Conservation (phyloP, 805 yeast genomes). For the Blastobotrys americana region DNA sequence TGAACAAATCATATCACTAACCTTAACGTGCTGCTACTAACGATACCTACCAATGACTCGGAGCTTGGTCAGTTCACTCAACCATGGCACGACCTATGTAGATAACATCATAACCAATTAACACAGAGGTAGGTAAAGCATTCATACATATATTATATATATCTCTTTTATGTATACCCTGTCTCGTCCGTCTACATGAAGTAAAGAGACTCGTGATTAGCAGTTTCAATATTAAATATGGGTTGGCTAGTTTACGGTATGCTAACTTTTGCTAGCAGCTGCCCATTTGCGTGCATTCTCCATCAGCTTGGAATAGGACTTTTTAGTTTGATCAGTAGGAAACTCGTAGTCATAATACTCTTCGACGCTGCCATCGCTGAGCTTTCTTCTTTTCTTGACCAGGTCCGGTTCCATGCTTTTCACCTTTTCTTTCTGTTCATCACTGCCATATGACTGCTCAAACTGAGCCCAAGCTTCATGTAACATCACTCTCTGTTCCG, state of each 20-base stretch:
- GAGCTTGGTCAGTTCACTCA: background rate
- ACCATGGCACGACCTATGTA: background rate
- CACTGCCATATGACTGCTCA: slow-evolving; percentile 56
- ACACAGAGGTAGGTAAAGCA: background rate
- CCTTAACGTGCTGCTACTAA: slow-evolving; percentile 1
- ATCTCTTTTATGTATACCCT: too few species aligned
- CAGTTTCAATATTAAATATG: too few species aligned
- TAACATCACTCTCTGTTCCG: slow-evolving; percentile 44
- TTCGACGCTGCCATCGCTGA: slow-evolving; percentile 41
- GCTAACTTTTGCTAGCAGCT: background rate
- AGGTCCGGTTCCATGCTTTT: slow-evolving; percentile 47
- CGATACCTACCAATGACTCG: background rate
- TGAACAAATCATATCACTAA: background rate
- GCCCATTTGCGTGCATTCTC: slow-evolving; percentile 45
- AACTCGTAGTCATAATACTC: slow-evolving; percentile 57
- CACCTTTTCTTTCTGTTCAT: slow-evolving; percentile 33
- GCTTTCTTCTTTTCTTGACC: slow-evolving; percentile 38
- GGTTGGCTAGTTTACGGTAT: background rate
- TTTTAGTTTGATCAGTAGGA: slow-evolving; percentile 48
- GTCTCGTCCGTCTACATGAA: too few species aligned
- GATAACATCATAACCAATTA: background rate
- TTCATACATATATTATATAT: background rate
- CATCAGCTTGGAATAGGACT: slow-evolving; percentile 32
- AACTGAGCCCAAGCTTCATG: slow-evolving; percentile 58
- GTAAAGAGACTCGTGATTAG: too few species aligned